Evolutionary conservation across 2,329 filamentous ascomycete species (phyloP), one percentile per base, ranked within the genome.

Genomic region (Fusarium duplospermum): DNA sequence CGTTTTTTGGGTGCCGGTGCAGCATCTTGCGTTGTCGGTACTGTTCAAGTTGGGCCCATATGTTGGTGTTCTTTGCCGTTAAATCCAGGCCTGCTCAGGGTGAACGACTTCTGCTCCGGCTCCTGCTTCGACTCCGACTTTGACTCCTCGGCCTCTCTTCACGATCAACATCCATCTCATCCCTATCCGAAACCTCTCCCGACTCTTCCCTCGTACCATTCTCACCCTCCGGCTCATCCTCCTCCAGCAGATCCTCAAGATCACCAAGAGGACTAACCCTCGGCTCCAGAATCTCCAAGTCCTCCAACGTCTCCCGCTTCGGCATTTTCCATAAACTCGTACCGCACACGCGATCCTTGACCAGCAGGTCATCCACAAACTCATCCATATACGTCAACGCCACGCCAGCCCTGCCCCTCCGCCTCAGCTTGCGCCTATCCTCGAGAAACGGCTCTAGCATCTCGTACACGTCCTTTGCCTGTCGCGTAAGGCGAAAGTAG

Each of bases 271-370:
- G 91, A 82, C 95, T 98, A 38, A 94, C 89, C 74, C 96, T 89
- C 59, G 95, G 93, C 80, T 98, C 96, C 79, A 99, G 80, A 78
- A 95, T 83, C 75, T 97, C 96, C 81, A 97, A 80, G 81, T 99
- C 96, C 84, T 99, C 96, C 73, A 99, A 81, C 61, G 94, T 89
- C 74, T 93, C 91, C 76, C 96, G 88, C 69, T 91, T 91, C 4
- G 95, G 94, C 87, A 99, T 89, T 85, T 98, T 97, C 91, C 94
- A 97, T 76, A 99, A 81, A 80, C 92, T 97, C 4, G 96, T 98
- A 40, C 92, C 96, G 80, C 96, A 98, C 0, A 98, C 92, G 62
- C 96, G 89, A 66, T 97, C 94, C 83, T 97, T 97, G 0, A 90
- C 93, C 72, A 99, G 86, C 74, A 99, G 84, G 71, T 98, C 95